Conservation (phyloP, 495 filamentous ascomycete genomes). For the Xylaria nigripes region DNA sequence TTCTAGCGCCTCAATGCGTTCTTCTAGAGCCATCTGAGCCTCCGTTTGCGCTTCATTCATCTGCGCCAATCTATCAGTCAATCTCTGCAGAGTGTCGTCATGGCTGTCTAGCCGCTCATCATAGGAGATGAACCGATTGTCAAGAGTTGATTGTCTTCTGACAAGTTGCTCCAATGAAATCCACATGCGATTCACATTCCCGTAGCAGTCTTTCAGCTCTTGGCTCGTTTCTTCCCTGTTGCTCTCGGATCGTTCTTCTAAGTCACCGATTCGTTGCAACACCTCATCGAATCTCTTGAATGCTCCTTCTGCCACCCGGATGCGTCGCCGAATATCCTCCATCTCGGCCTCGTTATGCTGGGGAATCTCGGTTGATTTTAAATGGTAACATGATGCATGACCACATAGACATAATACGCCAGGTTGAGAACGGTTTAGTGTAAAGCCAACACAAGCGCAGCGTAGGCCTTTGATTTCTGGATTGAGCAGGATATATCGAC, state of each 20-base stretch:
- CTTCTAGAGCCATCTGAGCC: conserved; percentile 43
- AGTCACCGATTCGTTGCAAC: conserved; percentile 35
- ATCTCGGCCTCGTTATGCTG: conserved; percentile 35
- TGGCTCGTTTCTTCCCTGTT: conserved; percentile 38
- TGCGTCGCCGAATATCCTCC: conserved; percentile 38
- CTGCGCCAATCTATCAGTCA: conserved; percentile 39
- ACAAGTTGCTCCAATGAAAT: conserved; percentile 39
- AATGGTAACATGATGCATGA: conserved; percentile 48
- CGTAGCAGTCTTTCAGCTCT: conserved; percentile 44
- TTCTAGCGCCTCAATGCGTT: conserved; percentile 43
- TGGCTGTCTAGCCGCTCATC: conserved; percentile 35
- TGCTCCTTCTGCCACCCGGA: conserved; percentile 40
- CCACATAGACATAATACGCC: conserved; percentile 47
- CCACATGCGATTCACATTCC: conserved; percentile 44
- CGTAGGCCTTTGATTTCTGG: conserved; percentile 47
- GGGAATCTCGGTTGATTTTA: conserved; percentile 32
- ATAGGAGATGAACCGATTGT: conserved; percentile 37
- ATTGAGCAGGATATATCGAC: conserved; percentile 46
- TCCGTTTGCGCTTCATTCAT: conserved; percentile 45
- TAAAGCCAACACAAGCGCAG: conserved; percentile 48
- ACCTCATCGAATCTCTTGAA: conserved; percentile 33
- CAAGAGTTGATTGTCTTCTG: conserved; percentile 34
- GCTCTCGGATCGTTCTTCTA: conserved; percentile 47
- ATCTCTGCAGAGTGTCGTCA: conserved; percentile 32
- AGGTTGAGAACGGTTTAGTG: conserved; percentile 42